These are phyloP conservation scores for Hypoxylon fuscum DNA, from an alignment of 495 filamentous ascomycete genomes.

Conservation along the genomic window DNA sequence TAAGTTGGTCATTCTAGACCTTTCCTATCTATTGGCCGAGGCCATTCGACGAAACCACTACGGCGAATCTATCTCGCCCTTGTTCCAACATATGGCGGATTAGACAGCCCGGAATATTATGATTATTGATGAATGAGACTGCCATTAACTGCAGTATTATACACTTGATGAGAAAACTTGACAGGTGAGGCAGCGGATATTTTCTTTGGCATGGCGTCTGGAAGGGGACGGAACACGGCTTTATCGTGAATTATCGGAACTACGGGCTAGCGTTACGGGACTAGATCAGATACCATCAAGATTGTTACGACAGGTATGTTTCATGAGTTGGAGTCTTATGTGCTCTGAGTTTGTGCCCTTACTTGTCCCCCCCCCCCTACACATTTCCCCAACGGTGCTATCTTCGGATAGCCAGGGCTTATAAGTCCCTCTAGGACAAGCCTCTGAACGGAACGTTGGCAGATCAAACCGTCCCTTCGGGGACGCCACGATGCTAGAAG, in stretches of 20 bases:
- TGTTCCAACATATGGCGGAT: slow-evolving; percentile 77
- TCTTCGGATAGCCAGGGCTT: slow-evolving; percentile 60
- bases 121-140: slow-evolving; percentile 42
- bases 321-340: slow-evolving; percentile 10
- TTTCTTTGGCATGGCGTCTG: slow-evolving; percentile 34
- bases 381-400: slow-evolving; percentile 58
- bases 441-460: slow-evolving; percentile 65
- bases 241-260: slow-evolving; percentile 26
- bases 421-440: slow-evolving; percentile 56
- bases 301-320: slow-evolving; percentile 40
- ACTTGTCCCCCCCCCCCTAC: not conserved
- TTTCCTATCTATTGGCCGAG: slow-evolving; percentile 87
- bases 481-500: slow-evolving; percentile 68
- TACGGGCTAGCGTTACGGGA: slow-evolving; percentile 34
- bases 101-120: slow-evolving; percentile 45
- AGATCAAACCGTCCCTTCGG: slow-evolving; percentile 59
- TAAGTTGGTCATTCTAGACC: slow-evolving; percentile 89
- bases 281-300: slow-evolving; percentile 41
- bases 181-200: slow-evolving; percentile 35
- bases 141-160: slow-evolving; percentile 27
- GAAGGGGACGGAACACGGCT: slow-evolving; percentile 24
- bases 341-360: slow-evolving; percentile 16
- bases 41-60: slow-evolving; percentile 96
- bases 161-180: slow-evolving; percentile 33
- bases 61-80: slow-evolving; percentile 83